Percentiles rank a stretch among this genome's conserved stretches.
phyloP scores from a whole-genome alignment of 768 basidiomycete species.

The Serendipita vermifera region DNA sequence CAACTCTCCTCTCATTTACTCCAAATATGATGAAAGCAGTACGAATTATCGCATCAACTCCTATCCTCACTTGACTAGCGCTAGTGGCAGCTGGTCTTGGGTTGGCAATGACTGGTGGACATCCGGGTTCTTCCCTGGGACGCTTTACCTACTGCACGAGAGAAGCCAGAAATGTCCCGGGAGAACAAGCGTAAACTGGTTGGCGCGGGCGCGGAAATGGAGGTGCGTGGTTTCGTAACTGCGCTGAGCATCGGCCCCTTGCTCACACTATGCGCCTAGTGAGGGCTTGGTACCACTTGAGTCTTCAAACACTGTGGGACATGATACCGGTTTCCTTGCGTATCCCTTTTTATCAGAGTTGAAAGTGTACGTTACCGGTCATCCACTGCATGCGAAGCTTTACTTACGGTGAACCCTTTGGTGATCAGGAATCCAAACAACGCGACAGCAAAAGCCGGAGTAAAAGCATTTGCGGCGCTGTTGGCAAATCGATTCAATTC shows the following conservation, averaged over 20 bases:
- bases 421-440: slow-evolving; percentile 13
- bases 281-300: slow-evolving; percentile 11
- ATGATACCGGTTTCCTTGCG: slow-evolving; percentile 17
- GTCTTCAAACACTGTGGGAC: slow-evolving; percentile 10
- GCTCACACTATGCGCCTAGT: neutral
- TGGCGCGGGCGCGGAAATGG: slow-evolving; percentile 38
- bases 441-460: slow-evolving; percentile 8
- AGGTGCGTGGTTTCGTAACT: neutral
- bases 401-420: neutral
- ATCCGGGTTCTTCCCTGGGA: slow-evolving; percentile 16
- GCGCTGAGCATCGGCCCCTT: neutral
- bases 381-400: too few relatives aligned
- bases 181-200: slow-evolving; percentile 35
- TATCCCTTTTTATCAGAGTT: slow-evolving; percentile 15
- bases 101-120: slow-evolving; percentile 13
- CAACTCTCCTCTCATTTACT: neutral
- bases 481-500: slow-evolving; percentile 14
- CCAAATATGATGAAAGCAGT: neutral
- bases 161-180: slow-evolving; percentile 9
- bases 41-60: neutral
- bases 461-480: slow-evolving; percentile 14
- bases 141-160: slow-evolving; percentile 13
- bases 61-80: neutral
- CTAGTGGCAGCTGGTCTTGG: neutral
- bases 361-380: slow-evolving; percentile 10